phyloP scores from a whole-genome alignment of 2,329 filamentous ascomycete species.

The Chaetomiaceae sp. region DNA sequence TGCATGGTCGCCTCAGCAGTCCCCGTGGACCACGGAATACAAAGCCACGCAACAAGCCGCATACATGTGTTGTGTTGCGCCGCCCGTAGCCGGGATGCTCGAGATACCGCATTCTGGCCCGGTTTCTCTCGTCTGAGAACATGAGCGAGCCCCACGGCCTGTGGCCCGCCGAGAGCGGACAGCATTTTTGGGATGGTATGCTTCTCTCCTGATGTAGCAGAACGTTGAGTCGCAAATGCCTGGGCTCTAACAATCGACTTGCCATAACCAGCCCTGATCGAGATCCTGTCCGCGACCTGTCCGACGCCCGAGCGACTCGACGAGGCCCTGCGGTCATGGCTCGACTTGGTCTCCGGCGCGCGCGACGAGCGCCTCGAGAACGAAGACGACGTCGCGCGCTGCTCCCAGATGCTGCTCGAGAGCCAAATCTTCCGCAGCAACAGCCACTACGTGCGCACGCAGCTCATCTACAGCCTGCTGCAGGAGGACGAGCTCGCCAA shows the following conservation, averaged over 20 bases:
- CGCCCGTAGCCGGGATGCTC: conserved; percentile 21
- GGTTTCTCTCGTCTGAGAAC: conserved; percentile 27
- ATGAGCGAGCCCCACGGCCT: conserved; percentile 62
- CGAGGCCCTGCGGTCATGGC: conserved; percentile 76
- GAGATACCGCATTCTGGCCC: conserved; percentile 4
- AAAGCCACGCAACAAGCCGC: no score
- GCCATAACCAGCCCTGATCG: conserved; percentile 38
- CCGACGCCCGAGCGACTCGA: conserved; percentile 61
- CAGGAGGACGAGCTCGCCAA: conserved; percentile 78
- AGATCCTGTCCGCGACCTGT: conserved; percentile 42
- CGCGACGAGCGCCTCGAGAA: conserved; percentile 69
- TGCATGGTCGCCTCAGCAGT: conserved; percentile 7
- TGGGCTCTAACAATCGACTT: neutral
- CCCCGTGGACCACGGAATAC: no score
- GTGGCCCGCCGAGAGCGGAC: conserved; percentile 67
- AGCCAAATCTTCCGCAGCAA: conserved; percentile 69
- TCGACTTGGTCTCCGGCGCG: conserved; percentile 69
- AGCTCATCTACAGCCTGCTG: conserved; percentile 86
- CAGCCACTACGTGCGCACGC: conserved; percentile 79
- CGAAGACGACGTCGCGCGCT: conserved; percentile 74
- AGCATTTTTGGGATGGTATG: conserved; percentile 84
- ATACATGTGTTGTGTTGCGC: conserved; percentile 7
- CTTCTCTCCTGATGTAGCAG: conserved; percentile 9
- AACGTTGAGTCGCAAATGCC: neutral
- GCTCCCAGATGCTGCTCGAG: conserved; percentile 70